Conservation (phyloP, 2,329 filamentous ascomycete genomes). For the Calonectria henricotiae region DNA sequence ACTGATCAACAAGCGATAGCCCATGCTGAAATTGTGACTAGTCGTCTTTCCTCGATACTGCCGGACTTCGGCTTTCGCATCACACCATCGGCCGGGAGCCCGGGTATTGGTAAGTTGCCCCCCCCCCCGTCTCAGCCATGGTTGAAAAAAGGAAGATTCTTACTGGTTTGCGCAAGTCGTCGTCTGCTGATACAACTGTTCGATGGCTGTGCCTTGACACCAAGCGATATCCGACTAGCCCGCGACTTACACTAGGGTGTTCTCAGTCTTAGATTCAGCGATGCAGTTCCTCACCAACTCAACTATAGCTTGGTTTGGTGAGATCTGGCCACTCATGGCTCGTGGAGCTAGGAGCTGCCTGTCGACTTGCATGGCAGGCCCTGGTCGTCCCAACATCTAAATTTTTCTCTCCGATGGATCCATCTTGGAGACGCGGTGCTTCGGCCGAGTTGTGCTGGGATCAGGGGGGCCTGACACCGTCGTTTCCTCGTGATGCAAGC, state of each 20-base stretch:
- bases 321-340: slow-evolving; percentile 21
- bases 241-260: slow-evolving; percentile 14
- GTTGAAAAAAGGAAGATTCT: not conserved
- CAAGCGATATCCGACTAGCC: slow-evolving; percentile 21
- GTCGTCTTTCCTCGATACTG: not conserved
- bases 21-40: slow-evolving; percentile 20
- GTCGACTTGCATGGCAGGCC: not conserved
- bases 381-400: slow-evolving; percentile 22
- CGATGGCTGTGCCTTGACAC: slow-evolving; percentile 30
- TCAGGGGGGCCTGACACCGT: not conserved
- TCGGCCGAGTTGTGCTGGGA: slow-evolving; percentile 34
- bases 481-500: slow-evolving; percentile 21
- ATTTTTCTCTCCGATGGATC: slow-evolving; percentile 22
- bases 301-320: slow-evolving; percentile 25
- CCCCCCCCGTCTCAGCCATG: slow-evolving; percentile 15
- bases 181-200: slow-evolving; percentile 12
- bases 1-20: slow-evolving; percentile 27
- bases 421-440: slow-evolving; percentile 25
- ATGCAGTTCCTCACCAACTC: slow-evolving; percentile 18
- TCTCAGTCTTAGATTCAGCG: slow-evolving; percentile 24
- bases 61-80: not conserved
- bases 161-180: slow-evolving; percentile 12
- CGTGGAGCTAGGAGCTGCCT: not conserved
- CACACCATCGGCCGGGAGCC: slow-evolving; percentile 22
- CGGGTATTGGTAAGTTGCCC: slow-evolving; percentile 8